phyloP scores from a whole-genome alignment of 169 alveolate species.

The Plasmodium falciparum region DNA sequence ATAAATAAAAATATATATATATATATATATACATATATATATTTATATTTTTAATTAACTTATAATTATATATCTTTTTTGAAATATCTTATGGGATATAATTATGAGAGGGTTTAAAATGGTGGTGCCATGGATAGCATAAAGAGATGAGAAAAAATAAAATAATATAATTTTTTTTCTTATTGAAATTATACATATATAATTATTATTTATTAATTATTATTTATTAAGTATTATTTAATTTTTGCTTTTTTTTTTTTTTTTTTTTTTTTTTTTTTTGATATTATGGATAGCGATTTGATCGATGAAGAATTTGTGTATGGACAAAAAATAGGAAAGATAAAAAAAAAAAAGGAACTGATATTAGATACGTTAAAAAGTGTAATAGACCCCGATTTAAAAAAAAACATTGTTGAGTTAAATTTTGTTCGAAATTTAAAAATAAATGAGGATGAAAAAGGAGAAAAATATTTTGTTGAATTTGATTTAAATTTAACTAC shows the following conservation, averaged over 20 bases:
- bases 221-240: neutral
- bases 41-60: too few species aligned
- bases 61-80: too few species aligned
- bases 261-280: neutral
- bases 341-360: constrained; percentile 68
- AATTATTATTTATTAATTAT: neutral
- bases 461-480: constrained; percentile 69
- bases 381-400: constrained; percentile 88
- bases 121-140: too few species aligned
- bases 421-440: constrained; percentile 83
- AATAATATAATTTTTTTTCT: neutral
- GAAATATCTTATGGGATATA: too few species aligned
- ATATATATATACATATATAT: too few species aligned
- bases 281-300: constrained; percentile 63
- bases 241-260: neutral
- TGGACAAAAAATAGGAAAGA: constrained; percentile 42
- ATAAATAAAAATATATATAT: too few species aligned
- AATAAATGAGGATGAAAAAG: constrained; percentile 66
- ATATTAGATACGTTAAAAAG: constrained; percentile 69
- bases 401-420: constrained; percentile 86
- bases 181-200: neutral
- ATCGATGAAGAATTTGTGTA: constrained; percentile 69
- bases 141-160: too few species aligned
- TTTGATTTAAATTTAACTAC: constrained; percentile 87
- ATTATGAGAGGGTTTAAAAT: too few species aligned